Evolutionary conservation across 139 green algal species (phyloP), one percentile per base, ranked within the genome.

Genomic region (Spirogloea muscicola): DNA sequence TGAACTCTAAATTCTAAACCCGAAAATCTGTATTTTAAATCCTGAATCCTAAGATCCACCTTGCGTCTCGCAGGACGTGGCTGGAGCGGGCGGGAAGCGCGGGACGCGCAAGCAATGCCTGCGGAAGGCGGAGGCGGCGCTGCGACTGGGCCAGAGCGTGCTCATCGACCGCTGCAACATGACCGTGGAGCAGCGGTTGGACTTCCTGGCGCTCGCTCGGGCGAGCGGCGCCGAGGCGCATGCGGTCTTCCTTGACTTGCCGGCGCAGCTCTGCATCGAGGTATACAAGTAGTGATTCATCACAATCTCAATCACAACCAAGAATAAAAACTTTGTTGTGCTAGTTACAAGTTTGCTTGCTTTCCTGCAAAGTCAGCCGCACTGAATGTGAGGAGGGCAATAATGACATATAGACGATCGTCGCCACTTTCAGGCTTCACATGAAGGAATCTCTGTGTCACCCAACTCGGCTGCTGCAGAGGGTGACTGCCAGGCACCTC

Each of bases 161-260:
- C 42, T 93, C 6, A 77, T 93, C 5, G 89, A 94, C 82, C 76
- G 87, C n/a, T 89, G 81, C 57, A 87, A 96, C 59, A 55, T 79
- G 0, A 73, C 84, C 61, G 27, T 37, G 2, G 61, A 80, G 40
- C 90, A 95, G 82, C 86, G 90, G 18, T 39, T 36, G 9, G 49
- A 83, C 13, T 93, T 95, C 48, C 2, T 90, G 6, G 25, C 46
- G 5, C 65, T 91, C 21, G 88, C 86, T 27, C 48, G 42, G 4
- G 18, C 29, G 3, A 68, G 43, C 33, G 9, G 48, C 18, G 69
- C 40, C 55, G 29, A 73, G 7, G 72, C 41, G 51, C 55, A 82
- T 74, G 74, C 75, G 44, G 16, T 81, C 40, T 65, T 79, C 43
- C 36, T 82, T 3, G 7, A 77, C 9, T 38, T 82, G 58, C 75